Percentiles rank a stretch among this genome's conserved stretches.
Conservation (phyloP, 441 rosid genomes). For the Rhodomyrtus psidioides region DNA sequence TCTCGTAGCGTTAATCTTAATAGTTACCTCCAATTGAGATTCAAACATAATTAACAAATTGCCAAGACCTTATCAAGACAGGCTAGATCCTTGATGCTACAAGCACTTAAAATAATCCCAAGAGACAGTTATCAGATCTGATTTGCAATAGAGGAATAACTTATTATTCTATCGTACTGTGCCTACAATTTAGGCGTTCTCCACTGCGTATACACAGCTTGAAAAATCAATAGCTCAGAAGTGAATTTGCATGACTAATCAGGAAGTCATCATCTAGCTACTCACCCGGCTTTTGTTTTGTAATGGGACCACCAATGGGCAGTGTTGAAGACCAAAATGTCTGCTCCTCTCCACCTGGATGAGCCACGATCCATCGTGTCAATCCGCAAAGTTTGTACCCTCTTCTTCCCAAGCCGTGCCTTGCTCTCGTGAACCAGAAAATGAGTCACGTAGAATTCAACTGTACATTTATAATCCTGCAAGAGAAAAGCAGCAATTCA, state of each 20-base stretch:
- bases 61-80: background rate
- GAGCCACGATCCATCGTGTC: constrained; percentile 80
- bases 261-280: background rate
- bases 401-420: constrained; percentile 61
- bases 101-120: background rate
- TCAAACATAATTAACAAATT: background rate
- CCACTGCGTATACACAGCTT: background rate
- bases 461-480: constrained; percentile 82
- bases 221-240: background rate
- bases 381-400: constrained; percentile 64
- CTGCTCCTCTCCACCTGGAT: constrained; percentile 92
- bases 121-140: background rate
- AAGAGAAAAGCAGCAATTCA: constrained; percentile 4
- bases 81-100: background rate
- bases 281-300: constrained; percentile 92
- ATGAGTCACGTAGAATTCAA: constrained; percentile 61
- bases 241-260: background rate
- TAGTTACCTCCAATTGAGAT: background rate
- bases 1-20: background rate
- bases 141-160: background rate
- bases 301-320: constrained; percentile 98
- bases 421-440: constrained; percentile 82
- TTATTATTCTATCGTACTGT: background rate
- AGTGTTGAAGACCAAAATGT: constrained; percentile 77
- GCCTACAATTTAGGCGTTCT: background rate